Conservation (phyloP, 176 grass and related monocot genomes). For the Lolium multiflorum region DNA sequence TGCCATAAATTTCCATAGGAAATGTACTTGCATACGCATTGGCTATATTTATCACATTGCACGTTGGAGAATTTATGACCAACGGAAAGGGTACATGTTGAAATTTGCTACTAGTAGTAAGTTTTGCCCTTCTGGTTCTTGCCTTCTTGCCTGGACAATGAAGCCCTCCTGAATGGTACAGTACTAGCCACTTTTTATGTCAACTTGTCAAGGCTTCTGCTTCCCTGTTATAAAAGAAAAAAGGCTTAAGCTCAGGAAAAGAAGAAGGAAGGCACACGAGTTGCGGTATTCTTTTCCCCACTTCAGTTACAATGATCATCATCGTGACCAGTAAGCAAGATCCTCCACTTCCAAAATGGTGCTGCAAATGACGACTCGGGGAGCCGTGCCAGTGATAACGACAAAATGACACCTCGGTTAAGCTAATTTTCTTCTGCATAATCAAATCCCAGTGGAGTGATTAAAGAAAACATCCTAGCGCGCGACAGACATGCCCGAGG, state of each 20-base stretch:
- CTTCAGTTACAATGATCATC: constrained; percentile 34
- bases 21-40: not conserved
- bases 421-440: constrained; percentile 26
- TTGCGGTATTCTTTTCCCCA: not conserved
- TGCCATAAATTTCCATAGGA: not conserved
- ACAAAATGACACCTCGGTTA: constrained; percentile 39
- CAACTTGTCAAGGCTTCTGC: too few species aligned
- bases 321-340: not conserved
- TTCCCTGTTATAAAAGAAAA: too few species aligned
- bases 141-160: not conserved
- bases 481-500: constrained; percentile 75
- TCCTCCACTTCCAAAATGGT: constrained; percentile 26
- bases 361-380: constrained; percentile 35
- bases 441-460: constrained; percentile 38
- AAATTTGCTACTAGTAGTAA: not conserved
- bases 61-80: not conserved
- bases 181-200: not conserved
- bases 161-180: not conserved
- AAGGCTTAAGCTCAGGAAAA: not conserved
- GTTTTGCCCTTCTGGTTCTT: not conserved
- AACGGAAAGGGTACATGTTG: not conserved
- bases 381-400: constrained; percentile 36
- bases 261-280: not conserved
- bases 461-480: constrained; percentile 41
- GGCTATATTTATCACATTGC: not conserved